Base-by-base conservation (phyloP, 1,284 basidiomycete species). In the Papiliotrema fonsecae region DNA sequence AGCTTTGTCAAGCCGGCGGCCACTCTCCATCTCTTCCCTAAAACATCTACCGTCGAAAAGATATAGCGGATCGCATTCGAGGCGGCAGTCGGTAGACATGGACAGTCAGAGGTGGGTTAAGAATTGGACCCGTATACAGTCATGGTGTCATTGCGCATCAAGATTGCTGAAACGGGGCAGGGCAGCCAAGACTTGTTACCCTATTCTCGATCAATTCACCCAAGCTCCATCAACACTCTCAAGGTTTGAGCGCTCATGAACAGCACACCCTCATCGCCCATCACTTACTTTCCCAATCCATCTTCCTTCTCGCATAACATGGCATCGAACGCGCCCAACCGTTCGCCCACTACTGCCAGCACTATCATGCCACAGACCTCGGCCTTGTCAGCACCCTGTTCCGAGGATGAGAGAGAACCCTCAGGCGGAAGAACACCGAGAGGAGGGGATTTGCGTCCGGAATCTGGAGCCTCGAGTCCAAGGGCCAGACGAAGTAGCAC, bases 271-370 rank as follows among this genome's bases (percentile, higher is more conserved):
- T 54, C 61, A 6, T 66, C 64, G 9, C 68, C 68, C 7, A 66
- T 70, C 42, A 69, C 68, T 13, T 69, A 70, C 50, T 70, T 70
- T 36, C 68, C 68, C 28, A 67, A 65, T 47, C 68, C 65, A 10
- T 66, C 66, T 14, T 57, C 66, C 1, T 68, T 68, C 44, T 50
- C 55, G 14, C 52, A 56, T 35, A n/a, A n/a, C n/a, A n/a, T n/a
- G n/a, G n/a, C n/a, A n/a, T n/a, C n/a, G n/a, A n/a, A n/a, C n/a
- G n/a, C n/a, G n/a, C n/a, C n/a, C 38, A 25, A 25, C 44, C 45
- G 25, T 27, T 42, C 43, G 42, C 32, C 42, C 41, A 43, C 43
- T 45, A 5, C 46, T 39, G 22, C 45, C 27, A 21, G 36, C 35
- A 10, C n/a, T n/a, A 47, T 28, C 34, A 42, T 50, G 14, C 37